Percentiles rank a stretch among this genome's conserved stretches.
phyloP scores from a whole-genome alignment of 1,139 yeast species.

The Scheffersomyces cryptocercus region DNA sequence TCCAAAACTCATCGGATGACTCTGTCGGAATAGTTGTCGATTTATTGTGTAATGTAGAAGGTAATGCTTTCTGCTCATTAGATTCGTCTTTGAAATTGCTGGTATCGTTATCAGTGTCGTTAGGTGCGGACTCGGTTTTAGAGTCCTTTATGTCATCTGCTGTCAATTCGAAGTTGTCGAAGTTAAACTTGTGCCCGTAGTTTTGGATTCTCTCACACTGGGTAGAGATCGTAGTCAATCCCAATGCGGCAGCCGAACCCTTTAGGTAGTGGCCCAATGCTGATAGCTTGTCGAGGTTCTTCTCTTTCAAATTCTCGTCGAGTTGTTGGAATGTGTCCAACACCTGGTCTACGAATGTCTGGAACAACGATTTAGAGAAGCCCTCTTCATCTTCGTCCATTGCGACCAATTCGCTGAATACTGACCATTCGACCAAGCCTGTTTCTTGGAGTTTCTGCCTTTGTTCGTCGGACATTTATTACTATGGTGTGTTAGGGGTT shows the following conservation, averaged over 20 bases:
- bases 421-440: conserved; percentile 84
- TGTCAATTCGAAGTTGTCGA: conserved; percentile 40
- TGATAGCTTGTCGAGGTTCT: conserved; percentile 63
- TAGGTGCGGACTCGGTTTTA: neutral
- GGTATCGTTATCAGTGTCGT: conserved; percentile 6
- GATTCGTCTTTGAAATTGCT: conserved; percentile 1
- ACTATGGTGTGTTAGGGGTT: neutral
- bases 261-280: conserved; percentile 88
- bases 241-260: conserved; percentile 95
- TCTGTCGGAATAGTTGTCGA: conserved; percentile 12
- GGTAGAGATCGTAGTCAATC: conserved; percentile 75
- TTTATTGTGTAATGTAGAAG: neutral
- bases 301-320: conserved; percentile 50
- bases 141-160: conserved; percentile 1
- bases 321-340: conserved; percentile 75
- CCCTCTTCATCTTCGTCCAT: conserved; percentile 96
- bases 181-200: conserved; percentile 61
- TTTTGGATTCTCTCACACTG: conserved; percentile 94
- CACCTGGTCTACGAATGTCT: conserved; percentile 89
- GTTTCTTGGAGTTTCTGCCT: conserved; percentile 43
- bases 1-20: conserved; percentile 47
- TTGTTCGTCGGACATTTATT: conserved; percentile 35
- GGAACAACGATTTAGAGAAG: conserved; percentile 73
- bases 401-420: conserved; percentile 81
- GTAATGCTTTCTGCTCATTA: neutral